A percentile compares a stretch with the other conserved stretches of the same genome.
phyloP scores from a whole-genome alignment of 257 asterid species.

The Pogostemon cablin region DNA sequence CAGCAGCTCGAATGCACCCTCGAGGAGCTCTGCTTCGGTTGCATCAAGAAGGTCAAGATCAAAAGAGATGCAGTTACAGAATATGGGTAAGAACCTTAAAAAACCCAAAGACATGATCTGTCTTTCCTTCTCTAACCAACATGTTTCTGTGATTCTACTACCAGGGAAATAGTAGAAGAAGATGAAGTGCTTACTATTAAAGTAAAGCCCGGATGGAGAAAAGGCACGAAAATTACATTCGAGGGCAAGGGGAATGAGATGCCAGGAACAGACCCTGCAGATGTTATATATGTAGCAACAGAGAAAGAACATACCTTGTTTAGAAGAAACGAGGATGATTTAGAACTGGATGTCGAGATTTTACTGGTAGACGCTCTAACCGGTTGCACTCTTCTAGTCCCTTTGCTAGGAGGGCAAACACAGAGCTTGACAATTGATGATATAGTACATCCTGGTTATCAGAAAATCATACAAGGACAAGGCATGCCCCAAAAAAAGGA shows the following conservation, averaged over 20 bases:
- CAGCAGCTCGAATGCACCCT: conserved; percentile 69
- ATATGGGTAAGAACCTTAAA: conserved; percentile 45
- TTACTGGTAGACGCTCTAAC: conserved; percentile 66
- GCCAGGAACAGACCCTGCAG: conserved; percentile 50
- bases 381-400: conserved; percentile 56
- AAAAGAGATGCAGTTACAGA: conserved; percentile 49
- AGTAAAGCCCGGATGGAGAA: conserved; percentile 77
- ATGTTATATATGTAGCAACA: conserved; percentile 51
- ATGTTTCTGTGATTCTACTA: conserved; percentile 6
- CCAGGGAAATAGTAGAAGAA: conserved; percentile 53
- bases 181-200: conserved; percentile 65
- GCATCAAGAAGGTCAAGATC: conserved; percentile 60
- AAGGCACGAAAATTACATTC: conserved; percentile 69
- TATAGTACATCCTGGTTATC: conserved; percentile 60
- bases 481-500: conserved; percentile 76
- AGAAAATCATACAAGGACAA: conserved; percentile 55
- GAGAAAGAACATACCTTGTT: conserved; percentile 59
- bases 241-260: conserved; percentile 68
- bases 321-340: conserved; percentile 60
- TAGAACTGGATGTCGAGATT: conserved; percentile 53
- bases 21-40: conserved; percentile 80
- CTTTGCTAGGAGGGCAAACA: conserved; percentile 54
- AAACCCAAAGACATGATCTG: not conserved
- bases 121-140: not conserved
- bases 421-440: conserved; percentile 54